Base-by-base conservation (phyloP, 2,329 filamentous ascomycete species). In the Cladosporium sphaerospermum region DNA sequence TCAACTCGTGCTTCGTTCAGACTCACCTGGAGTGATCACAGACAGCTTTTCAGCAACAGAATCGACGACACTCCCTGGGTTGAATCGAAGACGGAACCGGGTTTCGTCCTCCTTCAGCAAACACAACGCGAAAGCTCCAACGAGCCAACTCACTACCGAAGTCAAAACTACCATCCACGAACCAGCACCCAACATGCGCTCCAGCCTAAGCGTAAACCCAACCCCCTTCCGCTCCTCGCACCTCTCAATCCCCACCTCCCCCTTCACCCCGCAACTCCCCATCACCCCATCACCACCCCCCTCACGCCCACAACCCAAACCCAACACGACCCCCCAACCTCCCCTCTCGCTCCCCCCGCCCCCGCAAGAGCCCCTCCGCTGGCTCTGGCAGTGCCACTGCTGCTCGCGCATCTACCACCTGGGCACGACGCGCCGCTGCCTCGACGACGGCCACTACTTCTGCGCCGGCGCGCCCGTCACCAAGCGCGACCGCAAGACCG, bases 371-470 rank as follows among this genome's bases (percentile, higher is more conserved):
- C 71, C 73, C 0, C 64, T 75, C 3, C 59, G 62, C 16, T 80
- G 77, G 78, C 64, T 76, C 33, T 81, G 78, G 78, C 69, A 72
- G 57, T 80, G 78, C 60, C 78, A 81, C 61, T 61, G 74, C 41
- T 81, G 78, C 64, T 64, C 67, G 36, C 67, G 65, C 14, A 68
- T 65, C 9, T 81, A 80, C 62, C 65, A 67, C 1, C 67, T 81
- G 2, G 73, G 70, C 16, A 72, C 72, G 2, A 81, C 78, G 0
- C 72, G 75, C 0, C 73, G 78, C 49, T 80, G 78, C 55, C 72
- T 80, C 7, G 69, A 76, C 43, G 77, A 80, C 57, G 78, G 78
- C 2, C 78, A 81, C 61, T 66, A 67, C 55, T 80, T 79, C 68
- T 81, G 78, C 67, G 66, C 74, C 3, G 77, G 78, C 56, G 71